Evolutionary conservation across 208 protist genomes (phyloP), one percentile per base, ranked within the genome.

Genomic region (Crithidia sp.): DNA sequence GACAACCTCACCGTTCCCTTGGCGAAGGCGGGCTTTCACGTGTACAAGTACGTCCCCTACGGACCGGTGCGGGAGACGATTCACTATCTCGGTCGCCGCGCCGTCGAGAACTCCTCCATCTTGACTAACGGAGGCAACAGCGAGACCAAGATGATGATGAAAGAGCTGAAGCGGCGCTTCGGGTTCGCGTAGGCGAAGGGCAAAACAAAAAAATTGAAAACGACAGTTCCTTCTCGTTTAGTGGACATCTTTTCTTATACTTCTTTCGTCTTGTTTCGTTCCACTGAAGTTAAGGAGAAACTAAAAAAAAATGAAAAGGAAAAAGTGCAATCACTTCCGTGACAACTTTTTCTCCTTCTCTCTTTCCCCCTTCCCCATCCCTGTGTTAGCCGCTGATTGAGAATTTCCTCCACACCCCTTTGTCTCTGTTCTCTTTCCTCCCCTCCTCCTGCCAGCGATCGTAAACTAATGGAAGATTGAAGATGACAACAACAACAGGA

Each of bases 11-110:
- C 97, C 17, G 91, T 98, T 59, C 91, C 93, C 6, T 88, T 99
- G 7, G 95, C 93, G 47, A 79, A 83, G 43, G 82, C 91, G 2
- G 92, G 92, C 16, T 98, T 93, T 58, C 78, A 86, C 55, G 87
- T 94, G 9, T 96, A 88, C 85, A 97, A 96, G 85, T 99, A 99
- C 89, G 85, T 99, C 10, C 98, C 98, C 7, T 99, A 99, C 78
- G 98, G 98, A 10, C 97, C 97, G 40, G 91, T 99, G 44, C 60
- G 86, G 54, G 95, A 99, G 77, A 97, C 98, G 8, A 86, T 99
- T 66, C 97, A 98, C 47, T 99, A 99, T 80, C 85, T 99, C 37
- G 88, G 97, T 50, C 90, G 97, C 55, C 84, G 97, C n/a, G 95
- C 95, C 8, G 86, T 98, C 63, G 98, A 99, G 85, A 99, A 99